A percentile compares a stretch with the other conserved stretches of the same genome.
phyloP scores from a whole-genome alignment of 805 yeast species.

The Ogataea parapolymorpha region DNA sequence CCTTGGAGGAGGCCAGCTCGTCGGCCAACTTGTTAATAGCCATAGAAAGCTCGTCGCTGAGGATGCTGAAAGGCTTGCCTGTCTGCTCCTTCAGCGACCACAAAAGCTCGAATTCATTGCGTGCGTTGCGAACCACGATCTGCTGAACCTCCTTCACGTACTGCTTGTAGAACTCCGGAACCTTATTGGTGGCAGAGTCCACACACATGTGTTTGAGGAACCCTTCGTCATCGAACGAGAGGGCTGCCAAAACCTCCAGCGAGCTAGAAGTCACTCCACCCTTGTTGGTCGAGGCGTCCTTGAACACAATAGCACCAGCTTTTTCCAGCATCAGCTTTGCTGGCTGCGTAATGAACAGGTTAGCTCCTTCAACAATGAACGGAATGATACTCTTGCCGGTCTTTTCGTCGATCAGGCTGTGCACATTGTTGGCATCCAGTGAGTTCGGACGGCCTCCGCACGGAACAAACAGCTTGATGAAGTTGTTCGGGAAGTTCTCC shows the following conservation, averaged over 20 bases:
- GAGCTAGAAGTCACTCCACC: constrained; percentile 99
- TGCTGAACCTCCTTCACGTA: constrained; percentile 84
- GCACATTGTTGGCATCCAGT: constrained; percentile 80
- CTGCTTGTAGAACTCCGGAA: constrained; percentile 73
- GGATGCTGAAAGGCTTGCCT: constrained; percentile 58
- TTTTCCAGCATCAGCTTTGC: constrained; percentile 84
- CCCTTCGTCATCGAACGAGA: constrained; percentile 81
- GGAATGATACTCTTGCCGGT: constrained; percentile 78
- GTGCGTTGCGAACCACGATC: constrained; percentile 73
- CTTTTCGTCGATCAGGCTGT: constrained; percentile 62
- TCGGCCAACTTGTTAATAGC: constrained; percentile 84
- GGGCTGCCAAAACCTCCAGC: constrained; percentile 89
- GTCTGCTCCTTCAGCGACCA: constrained; percentile 72
- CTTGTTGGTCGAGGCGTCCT: constrained; percentile 96
- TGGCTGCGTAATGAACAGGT: constrained; percentile 88
- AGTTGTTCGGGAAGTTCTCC: constrained; percentile 53
- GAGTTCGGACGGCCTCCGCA: constrained; percentile 99
- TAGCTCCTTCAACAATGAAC: constrained; percentile 96
- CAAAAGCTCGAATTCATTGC: constrained; percentile 78
- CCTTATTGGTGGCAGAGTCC: constrained; percentile 45
- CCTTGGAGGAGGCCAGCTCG: constrained; percentile 75
- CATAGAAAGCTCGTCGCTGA: constrained; percentile 79
- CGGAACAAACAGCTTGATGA: constrained; percentile 86
- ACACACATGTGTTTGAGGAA: constrained; percentile 80
- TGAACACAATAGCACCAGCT: constrained; percentile 84